Base-by-base conservation (phyloP, 208 protist species). In the Phytomonas francai region DNA sequence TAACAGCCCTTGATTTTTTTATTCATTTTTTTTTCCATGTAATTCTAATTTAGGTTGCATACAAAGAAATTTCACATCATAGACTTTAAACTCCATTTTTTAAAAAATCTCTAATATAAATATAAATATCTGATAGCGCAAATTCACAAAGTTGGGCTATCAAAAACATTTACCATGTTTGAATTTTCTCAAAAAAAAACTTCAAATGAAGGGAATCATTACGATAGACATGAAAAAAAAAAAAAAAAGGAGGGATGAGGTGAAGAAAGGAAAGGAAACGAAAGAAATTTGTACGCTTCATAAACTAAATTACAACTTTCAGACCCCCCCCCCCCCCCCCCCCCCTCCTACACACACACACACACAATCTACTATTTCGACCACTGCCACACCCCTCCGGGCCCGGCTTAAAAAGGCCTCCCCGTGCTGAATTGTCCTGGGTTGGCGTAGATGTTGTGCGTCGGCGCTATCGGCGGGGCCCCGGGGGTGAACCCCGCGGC, bases 391-490 rank as follows among this genome's bases (percentile, higher is more conserved):
- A 31, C 49, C 19, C 12, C 14, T 19, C 65, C 27, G 59, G 29
- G 22, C 31, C 25, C 25, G 16, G 31, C 57, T 70, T 81, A 91
- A 66, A 83, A 91, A 8, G 85, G 80, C 28, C 75, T 73, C 29
- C 85, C 80, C n/a, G 77, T 79, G 58, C 83, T 78, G 56, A 87
- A 91, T 65, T 88, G 80, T 58, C 68, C 77, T 25, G 77, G 75
- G 11, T 68, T 54, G n/a, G 73, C 81, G 65, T 74, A 87, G 78
- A 74, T 73, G 22, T 39, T 39, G 34, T 39, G 34, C n/a, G 62
- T 75, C 3, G 74, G 73, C 34, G 57, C 51, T 66, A 80, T 71
- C 42, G 63, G 60, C 64, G 76, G 67, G 56, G 65, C 60, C n/a
- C 59, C 72, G 22, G 34, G 34, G 34, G 6, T 9, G 34, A 39